phyloP scores from a whole-genome alignment of 2,329 filamentous ascomycete genomes.

The Plectosphaerella sp. region DNA sequence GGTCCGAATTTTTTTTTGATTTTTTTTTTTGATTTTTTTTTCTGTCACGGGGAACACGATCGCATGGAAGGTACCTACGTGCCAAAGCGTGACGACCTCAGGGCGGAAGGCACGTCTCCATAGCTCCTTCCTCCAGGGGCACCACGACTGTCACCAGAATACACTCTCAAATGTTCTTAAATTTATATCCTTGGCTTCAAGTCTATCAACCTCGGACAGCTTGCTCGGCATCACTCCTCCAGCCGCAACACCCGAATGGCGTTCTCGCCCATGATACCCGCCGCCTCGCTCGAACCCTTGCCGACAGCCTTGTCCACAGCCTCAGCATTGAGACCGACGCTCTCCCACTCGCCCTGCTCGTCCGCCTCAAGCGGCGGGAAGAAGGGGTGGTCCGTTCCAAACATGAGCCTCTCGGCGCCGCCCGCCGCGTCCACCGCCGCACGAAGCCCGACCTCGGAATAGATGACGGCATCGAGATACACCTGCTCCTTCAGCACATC shows the following conservation, averaged over 20 bases:
- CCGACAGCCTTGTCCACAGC: conserved; percentile 51
- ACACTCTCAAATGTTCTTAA: neutral
- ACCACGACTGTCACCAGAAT: too few relatives aligned
- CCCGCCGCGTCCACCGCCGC: conserved; percentile 63
- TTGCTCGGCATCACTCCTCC: conserved; percentile 2
- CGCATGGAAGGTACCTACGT: too few relatives aligned
- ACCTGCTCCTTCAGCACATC: conserved; percentile 65
- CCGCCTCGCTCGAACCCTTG: conserved; percentile 36
- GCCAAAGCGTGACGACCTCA: too few relatives aligned
- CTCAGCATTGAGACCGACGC: conserved; percentile 49
- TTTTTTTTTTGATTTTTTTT: too few relatives aligned
- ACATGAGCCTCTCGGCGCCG: conserved; percentile 68
- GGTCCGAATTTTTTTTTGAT: too few relatives aligned
- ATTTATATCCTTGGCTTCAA: neutral
- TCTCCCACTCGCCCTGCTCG: conserved; percentile 64
- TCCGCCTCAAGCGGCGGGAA: conserved; percentile 69
- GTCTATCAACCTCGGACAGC: neutral
- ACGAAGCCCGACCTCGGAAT: conserved; percentile 68
- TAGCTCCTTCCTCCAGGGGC: too few relatives aligned
- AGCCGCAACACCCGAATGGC: conserved; percentile 45
- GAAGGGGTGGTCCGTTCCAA: conserved; percentile 81
- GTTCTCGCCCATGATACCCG: conserved; percentile 56
- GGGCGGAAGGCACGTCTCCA: too few relatives aligned
- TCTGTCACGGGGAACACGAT: too few relatives aligned
- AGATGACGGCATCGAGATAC: conserved; percentile 83